phyloP scores from a whole-genome alignment of 805 yeast species.

The Kregervanrija delftensis region DNA sequence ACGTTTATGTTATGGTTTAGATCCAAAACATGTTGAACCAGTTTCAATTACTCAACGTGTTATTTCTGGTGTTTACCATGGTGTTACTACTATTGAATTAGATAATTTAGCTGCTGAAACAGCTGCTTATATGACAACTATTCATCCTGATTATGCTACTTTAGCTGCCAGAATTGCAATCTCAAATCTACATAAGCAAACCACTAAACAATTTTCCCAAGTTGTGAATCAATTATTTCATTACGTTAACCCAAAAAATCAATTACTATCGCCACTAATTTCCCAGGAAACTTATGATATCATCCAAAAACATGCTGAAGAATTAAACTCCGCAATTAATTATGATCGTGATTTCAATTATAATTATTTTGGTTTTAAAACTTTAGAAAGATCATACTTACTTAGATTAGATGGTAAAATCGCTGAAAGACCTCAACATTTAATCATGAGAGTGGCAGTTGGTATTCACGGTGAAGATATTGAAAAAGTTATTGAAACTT shows the following conservation, averaged over 20 bases:
- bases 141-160: constrained; percentile 95
- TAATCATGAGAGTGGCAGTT: constrained; percentile 55
- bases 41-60: constrained; percentile 94
- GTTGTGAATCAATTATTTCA: constrained; percentile 67
- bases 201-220: constrained; percentile 77
- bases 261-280: constrained; percentile 58
- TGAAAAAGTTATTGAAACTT: constrained; percentile 45
- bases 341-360: constrained; percentile 59
- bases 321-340: constrained; percentile 65
- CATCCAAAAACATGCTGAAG: constrained; percentile 58
- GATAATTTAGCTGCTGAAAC: constrained; percentile 87
- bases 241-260: constrained; percentile 78
- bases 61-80: constrained; percentile 93
- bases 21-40: constrained; percentile 86
- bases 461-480: constrained; percentile 55
- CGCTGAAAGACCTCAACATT: constrained; percentile 56
- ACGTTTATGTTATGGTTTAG: constrained; percentile 91
- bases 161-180: constrained; percentile 95
- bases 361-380: constrained; percentile 56
- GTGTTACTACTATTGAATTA: constrained; percentile 88
- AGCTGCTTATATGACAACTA: constrained; percentile 94
- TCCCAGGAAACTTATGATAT: constrained; percentile 57
- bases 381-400: constrained; percentile 52
- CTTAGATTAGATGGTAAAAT: constrained; percentile 48
- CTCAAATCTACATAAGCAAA: constrained; percentile 90